Percentiles rank a stretch among this genome's conserved stretches.
Conservation (phyloP, 1,284 basidiomycete genomes). For the Athelia psychrophila region DNA sequence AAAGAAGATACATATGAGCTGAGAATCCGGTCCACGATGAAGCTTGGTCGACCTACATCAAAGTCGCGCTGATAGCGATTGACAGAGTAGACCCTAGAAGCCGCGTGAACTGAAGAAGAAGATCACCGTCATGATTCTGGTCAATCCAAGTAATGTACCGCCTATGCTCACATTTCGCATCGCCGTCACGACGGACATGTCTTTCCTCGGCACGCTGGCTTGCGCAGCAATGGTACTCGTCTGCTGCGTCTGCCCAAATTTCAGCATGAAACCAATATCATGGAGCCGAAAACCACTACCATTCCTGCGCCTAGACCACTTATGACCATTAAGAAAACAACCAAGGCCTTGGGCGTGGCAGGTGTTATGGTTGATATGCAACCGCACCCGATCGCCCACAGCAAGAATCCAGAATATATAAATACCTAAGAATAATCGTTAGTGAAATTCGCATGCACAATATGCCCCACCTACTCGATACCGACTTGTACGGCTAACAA, state of each 20-base stretch:
- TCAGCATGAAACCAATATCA: slow-evolving; percentile 9
- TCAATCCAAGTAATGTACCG: neutral
- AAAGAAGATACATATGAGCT: neutral
- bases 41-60: slow-evolving; percentile 44
- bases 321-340: slow-evolving; percentile 70
- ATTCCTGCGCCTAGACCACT: slow-evolving; percentile 69
- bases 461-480: slow-evolving; percentile 44
- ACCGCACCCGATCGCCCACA: slow-evolving; percentile 73
- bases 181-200: slow-evolving; percentile 72
- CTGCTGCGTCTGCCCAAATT: slow-evolving; percentile 46
- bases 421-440: slow-evolving; percentile 38
- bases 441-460: neutral
- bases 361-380: slow-evolving; percentile 60
- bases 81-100: slow-evolving; percentile 62
- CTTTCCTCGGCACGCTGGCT: slow-evolving; percentile 60
- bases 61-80: slow-evolving; percentile 57
- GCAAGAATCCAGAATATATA: slow-evolving; percentile 61
- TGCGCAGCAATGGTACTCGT: slow-evolving; percentile 69
- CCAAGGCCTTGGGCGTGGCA: slow-evolving; percentile 43
- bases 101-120: slow-evolving; percentile 50
- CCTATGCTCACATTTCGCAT: slow-evolving; percentile 55
- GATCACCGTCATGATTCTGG: neutral
- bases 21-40: too few relatives aligned
- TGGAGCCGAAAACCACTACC: slow-evolving; percentile 25
- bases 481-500: slow-evolving; percentile 63